Evolutionary conservation across 1,284 basidiomycete genomes (phyloP), one percentile per base, ranked within the genome.

Genomic region (Exsudoporus floridanus): DNA sequence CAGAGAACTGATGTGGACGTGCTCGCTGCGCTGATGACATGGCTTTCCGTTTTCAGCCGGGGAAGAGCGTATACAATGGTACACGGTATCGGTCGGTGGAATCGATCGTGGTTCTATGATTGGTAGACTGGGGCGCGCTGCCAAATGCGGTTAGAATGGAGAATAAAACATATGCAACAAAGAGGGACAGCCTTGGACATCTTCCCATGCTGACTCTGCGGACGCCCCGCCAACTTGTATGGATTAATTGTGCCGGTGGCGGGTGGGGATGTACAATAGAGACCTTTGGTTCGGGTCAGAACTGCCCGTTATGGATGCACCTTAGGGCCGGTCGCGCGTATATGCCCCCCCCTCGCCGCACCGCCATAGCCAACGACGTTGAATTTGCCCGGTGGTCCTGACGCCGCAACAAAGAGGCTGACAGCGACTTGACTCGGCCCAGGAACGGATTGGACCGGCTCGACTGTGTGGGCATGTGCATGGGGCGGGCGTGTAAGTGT

Each of bases 31-130:
- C 27, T 48, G 25, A 36, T 48, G 49, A 31, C 21, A 41, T 46
- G 49, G 28, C 35, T 33, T 60, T 14, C 42, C 45, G 47, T 37
- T 49, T 54, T 38, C 69, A 90, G 89, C 77, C 78, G 49, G 90
- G 90, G 45, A 85, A 91, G 79, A 86, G 86, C 68, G 85, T 92
- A 19, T 98, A 97, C 82, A 83, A 92, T 79, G 86, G 87, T 58
- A 78, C 86, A 55, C 82, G 84, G 66, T 94, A 94, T 77, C 84
- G 82, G 59, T 80, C 88, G 28, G 78, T 78, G 58, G 81, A 86
- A 50, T 74, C 70, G 52, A 78, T 86, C 64, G 79, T 84, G 55
- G 75, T 86, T 49, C 72, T 84, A 59, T 86, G 74, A 77, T 69
- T 66, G 67, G 67, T 66, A 62, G 63, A 53, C 39, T 51, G 44